Percentiles rank a stretch among this genome's conserved stretches.
phyloP scores from a whole-genome alignment of 768 basidiomycete genomes.

The Guyanaporus albipodus region DNA sequence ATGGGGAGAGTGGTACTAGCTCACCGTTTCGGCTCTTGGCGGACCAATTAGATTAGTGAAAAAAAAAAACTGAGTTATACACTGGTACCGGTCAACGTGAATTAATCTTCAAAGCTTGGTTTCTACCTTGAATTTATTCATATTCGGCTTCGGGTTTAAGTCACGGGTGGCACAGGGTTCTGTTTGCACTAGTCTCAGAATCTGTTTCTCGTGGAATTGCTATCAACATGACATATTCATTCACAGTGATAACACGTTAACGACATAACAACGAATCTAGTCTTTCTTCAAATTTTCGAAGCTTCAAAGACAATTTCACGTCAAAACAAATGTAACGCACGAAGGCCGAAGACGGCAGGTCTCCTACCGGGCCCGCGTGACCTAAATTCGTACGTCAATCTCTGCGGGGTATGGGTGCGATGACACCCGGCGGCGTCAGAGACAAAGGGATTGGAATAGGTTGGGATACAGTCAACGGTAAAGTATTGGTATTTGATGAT shows the following conservation, averaged over 20 bases:
- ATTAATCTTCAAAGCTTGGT: no score
- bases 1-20: no score
- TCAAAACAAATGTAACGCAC: neutral
- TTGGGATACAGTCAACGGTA: neutral
- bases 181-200: neutral
- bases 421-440: neutral
- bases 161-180: neutral
- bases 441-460: neutral
- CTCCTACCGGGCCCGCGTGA: neutral
- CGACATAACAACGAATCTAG: neutral
- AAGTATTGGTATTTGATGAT: neutral
- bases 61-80: no score
- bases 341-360: slow-evolving; percentile 2
- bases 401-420: neutral
- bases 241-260: neutral
- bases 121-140: no score
- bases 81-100: no score
- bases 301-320: no score
- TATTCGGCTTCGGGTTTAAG: no score
- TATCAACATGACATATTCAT: slow-evolving; percentile 3
- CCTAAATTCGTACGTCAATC: neutral
- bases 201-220: slow-evolving; percentile 1
- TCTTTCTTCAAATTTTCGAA: no score
- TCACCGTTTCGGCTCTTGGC: no score
- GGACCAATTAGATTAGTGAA: no score